Conservation (phyloP, 192 early-diverging fungal genomes). For the Obelidium mucronatum region DNA sequence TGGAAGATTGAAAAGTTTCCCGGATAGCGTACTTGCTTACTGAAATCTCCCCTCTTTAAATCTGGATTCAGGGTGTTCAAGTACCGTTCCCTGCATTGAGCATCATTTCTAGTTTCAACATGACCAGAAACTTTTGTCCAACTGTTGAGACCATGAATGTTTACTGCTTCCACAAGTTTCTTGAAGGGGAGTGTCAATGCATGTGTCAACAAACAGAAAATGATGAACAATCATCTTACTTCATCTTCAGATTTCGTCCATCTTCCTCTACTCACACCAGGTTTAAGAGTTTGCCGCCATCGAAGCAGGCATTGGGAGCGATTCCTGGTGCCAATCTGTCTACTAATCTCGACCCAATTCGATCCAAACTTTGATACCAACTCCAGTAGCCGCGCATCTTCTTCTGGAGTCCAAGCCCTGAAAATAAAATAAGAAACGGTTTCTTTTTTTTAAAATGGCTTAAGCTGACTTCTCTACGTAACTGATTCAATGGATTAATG, state of each 20-base stretch:
- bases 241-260: conserved; percentile 33
- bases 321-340: conserved; percentile 3
- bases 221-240: not conserved
- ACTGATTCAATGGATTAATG: conserved; percentile 11
- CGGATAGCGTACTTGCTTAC: not conserved
- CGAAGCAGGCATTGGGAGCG: conserved; percentile 26
- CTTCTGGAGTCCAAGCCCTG: conserved; percentile 35
- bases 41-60: conserved; percentile 17
- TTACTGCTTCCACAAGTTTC: conserved; percentile 9
- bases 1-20: conserved; percentile 1
- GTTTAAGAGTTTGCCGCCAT: conserved; percentile 32
- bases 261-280: conserved; percentile 23
- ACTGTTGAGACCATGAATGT: not conserved
- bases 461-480: too few relatives aligned
- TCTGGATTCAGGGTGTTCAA: conserved; percentile 25
- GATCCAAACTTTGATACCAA: conserved; percentile 14
- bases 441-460: too few relatives aligned
- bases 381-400: conserved; percentile 4
- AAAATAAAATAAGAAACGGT: not conserved
- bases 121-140: conserved; percentile 24
- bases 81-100: conserved; percentile 37
- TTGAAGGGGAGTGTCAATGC: too few relatives aligned
- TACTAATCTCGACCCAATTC: too few relatives aligned
- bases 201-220: not conserved
- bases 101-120: conserved; percentile 23